A percentile compares a stretch with the other conserved stretches of the same genome.
Conservation (phyloP, 2,329 filamentous ascomycete species). For the Sarocladium brachiariae region DNA sequence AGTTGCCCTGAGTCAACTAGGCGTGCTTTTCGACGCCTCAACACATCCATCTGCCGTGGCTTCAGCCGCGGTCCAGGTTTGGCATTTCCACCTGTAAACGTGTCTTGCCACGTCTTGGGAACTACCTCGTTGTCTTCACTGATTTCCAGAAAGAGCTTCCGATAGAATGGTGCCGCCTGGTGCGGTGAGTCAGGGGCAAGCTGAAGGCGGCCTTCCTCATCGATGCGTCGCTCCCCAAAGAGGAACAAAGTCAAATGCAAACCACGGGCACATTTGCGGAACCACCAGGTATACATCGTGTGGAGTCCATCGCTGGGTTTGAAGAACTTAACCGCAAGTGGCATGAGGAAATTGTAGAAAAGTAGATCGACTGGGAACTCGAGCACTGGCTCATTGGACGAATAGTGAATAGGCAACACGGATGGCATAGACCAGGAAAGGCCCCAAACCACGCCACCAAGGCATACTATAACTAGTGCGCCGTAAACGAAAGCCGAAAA, state of each 20-base stretch:
- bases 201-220: conserved; percentile 70
- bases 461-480: conserved; percentile 81
- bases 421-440: conserved; percentile 59
- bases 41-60: conserved; percentile 27
- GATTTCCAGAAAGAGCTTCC: conserved; percentile 39
- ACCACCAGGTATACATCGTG: conserved; percentile 92
- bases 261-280: conserved; percentile 72
- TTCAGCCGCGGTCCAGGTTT: conserved; percentile 23
- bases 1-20: conserved; percentile 49
- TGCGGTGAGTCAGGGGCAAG: conserved; percentile 30
- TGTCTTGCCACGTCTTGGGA: conserved; percentile 51
- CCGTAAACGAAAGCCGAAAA: conserved; percentile 97
- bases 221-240: conserved; percentile 72
- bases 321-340: conserved; percentile 74
- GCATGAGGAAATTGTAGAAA: conserved; percentile 96
- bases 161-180: conserved; percentile 30
- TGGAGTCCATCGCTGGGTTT: conserved; percentile 80
- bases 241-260: conserved; percentile 87
- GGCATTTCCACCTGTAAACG: conserved; percentile 42
- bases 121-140: conserved; percentile 35
- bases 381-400: conserved; percentile 82
- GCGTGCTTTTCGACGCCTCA: conserved; percentile 33
- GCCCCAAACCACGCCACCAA: conserved; percentile 95
- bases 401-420: conserved; percentile 88
- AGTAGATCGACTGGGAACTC: conserved; percentile 92